phyloP scores from a whole-genome alignment of 1,139 yeast species.

The Geotrichum cucujoidarum region DNA sequence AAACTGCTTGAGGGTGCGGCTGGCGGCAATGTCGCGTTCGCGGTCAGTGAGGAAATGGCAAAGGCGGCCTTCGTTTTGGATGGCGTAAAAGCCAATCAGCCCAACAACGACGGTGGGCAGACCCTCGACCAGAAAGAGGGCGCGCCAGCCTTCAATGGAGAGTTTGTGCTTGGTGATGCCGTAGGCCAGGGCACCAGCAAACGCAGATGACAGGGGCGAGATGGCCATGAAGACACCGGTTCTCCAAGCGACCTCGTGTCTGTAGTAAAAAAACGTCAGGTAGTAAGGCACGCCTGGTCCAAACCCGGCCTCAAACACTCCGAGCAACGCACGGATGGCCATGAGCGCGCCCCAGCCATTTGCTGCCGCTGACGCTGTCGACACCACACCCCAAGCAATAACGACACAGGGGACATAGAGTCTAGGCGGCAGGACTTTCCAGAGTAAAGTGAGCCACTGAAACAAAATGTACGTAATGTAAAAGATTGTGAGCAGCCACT shows the following conservation, averaged over 20 bases:
- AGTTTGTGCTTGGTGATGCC: conserved; percentile 14
- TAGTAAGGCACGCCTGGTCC: conserved; percentile 42
- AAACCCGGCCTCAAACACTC: conserved; percentile 55
- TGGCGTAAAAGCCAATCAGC: conserved; percentile 15
- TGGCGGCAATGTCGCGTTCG: conserved; percentile 18
- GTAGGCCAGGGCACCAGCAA: conserved; percentile 20
- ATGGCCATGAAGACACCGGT: conserved; percentile 15
- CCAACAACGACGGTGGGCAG: conserved; percentile 19
- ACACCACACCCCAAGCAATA: conserved; percentile 18
- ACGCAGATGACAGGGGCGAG: conserved; percentile 18
- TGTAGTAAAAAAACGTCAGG: conserved; percentile 29
- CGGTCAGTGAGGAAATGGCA: conserved; percentile 13
- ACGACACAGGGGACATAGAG: conserved; percentile 19
- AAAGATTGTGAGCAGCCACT: conserved; percentile 23
- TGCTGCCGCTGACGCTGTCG: conserved; percentile 31
- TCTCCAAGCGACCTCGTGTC: conserved; percentile 25
- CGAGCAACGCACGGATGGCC: conserved; percentile 52
- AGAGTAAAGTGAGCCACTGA: conserved; percentile 23
- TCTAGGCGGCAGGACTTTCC: conserved; percentile 19
- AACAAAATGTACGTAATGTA: conserved; percentile 32
- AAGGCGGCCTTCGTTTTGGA: conserved; percentile 11
- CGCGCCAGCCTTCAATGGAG: conserved; percentile 18
- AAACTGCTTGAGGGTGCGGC: conserved; percentile 15
- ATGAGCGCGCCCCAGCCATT: conserved; percentile 49
- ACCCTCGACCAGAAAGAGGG: conserved; percentile 19